phyloP scores from a whole-genome alignment of 225 moss, liverwort and hornwort genomes.

The Anthoceros angustus region DNA sequence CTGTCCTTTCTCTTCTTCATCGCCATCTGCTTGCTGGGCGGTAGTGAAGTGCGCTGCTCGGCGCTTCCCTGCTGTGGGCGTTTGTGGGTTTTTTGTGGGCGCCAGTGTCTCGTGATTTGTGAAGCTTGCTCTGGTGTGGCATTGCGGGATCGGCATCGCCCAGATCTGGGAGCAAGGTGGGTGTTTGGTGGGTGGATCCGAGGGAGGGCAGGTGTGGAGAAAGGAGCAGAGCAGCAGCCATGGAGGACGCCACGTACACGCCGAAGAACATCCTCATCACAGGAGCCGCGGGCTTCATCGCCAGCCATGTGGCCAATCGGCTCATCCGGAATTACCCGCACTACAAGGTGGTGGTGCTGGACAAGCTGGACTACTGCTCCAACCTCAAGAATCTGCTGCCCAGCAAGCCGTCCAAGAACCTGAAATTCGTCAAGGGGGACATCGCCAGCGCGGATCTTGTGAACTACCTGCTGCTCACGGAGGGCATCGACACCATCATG shows the following conservation, averaged over 20 bases:
- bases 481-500: conserved; percentile 33
- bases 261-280: conserved; percentile 30
- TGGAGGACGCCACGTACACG: conserved; percentile 14
- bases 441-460: conserved; percentile 32
- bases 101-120: too few species aligned
- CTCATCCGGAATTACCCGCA: conserved; percentile 24
- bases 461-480: conserved; percentile 25
- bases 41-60: too few species aligned
- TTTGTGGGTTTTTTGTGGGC: too few species aligned
- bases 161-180: background rate
- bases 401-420: conserved; percentile 20
- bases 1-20: too few species aligned
- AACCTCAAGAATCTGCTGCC: conserved; percentile 29
- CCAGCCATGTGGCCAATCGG: conserved; percentile 26
- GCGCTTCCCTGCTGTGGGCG: too few species aligned
- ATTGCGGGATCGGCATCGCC: too few species aligned
- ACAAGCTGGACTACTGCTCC: conserved; percentile 32
- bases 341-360: conserved; percentile 29
- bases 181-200: background rate
- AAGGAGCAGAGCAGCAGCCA: background rate
- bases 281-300: conserved; percentile 29
- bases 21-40: too few species aligned
- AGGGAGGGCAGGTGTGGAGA: background rate
- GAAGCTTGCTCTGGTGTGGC: too few species aligned
- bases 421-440: conserved; percentile 32